Evolutionary conservation across 441 rosid genomes (phyloP).

Genomic region (Pelargonium fulgidum): DNA sequence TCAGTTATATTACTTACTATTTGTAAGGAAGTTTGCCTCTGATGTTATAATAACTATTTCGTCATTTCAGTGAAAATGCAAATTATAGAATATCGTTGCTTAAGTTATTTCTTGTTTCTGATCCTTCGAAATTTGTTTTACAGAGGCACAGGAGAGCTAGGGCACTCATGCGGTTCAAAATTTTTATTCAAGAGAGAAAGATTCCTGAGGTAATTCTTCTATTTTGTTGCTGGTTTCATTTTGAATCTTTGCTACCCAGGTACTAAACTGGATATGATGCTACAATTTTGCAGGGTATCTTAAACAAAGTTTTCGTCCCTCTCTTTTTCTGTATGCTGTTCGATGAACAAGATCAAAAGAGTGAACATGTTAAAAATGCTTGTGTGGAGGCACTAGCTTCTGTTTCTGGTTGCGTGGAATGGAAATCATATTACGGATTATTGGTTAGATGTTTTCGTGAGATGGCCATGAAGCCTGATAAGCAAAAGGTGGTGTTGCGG

Average conservation of each 20-base stretch:
- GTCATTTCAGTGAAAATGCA: not conserved
- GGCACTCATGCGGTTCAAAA: constrained; percentile 62
- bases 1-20: not conserved
- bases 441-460: constrained; percentile 68
- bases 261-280: constrained; percentile 23
- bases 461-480: constrained; percentile 50
- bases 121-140: constrained; percentile 22
- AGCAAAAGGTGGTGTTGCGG: constrained; percentile 62
- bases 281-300: constrained; percentile 51
- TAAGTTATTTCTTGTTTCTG: not conserved
- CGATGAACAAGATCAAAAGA: constrained; percentile 68
- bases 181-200: constrained; percentile 36
- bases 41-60: not conserved
- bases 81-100: not conserved
- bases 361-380: constrained; percentile 57
- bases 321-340: constrained; percentile 78
- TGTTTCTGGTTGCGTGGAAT: constrained; percentile 59
- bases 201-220: constrained; percentile 52
- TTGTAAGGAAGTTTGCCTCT: not conserved
- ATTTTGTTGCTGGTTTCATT: constrained; percentile 5
- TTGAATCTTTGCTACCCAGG: constrained; percentile 17
- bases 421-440: constrained; percentile 70
- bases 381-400: constrained; percentile 78
- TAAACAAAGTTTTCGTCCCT: constrained; percentile 69
- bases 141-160: constrained; percentile 78